A percentile compares a stretch with the other conserved stretches of the same genome.
phyloP scores from a whole-genome alignment of 768 basidiomycete species.

The Cyclocybe aegerita region DNA sequence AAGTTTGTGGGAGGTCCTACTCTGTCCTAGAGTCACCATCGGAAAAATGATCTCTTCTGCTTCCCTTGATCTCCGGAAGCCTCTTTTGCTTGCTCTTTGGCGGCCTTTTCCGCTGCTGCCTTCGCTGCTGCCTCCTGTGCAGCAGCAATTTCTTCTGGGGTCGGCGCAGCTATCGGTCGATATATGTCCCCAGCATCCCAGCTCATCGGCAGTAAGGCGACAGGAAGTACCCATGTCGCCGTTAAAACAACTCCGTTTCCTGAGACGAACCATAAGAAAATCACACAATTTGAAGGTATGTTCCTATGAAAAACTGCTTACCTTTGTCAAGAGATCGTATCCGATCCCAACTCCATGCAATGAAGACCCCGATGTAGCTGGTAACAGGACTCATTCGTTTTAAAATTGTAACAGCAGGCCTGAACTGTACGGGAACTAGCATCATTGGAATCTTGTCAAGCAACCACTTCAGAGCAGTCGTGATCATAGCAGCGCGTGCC shows the following conservation, averaged over 20 bases:
- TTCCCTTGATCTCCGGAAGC: slow-evolving; percentile 1
- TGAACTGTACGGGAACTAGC: slow-evolving; percentile 60
- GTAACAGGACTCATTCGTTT: slow-evolving; percentile 63
- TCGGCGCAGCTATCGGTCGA: slow-evolving; percentile 27
- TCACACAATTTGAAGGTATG: not conserved
- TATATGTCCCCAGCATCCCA: slow-evolving; percentile 59
- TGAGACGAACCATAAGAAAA: slow-evolving; percentile 22
- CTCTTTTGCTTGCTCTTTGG: slow-evolving; percentile 7
- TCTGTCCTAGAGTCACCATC: slow-evolving; percentile 14
- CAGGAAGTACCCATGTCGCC: slow-evolving; percentile 80
- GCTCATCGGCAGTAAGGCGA: slow-evolving; percentile 71
- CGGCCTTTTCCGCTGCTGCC: slow-evolving; percentile 10
- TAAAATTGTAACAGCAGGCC: slow-evolving; percentile 55
- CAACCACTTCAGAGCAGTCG: slow-evolving; percentile 72
- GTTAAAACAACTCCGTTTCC: slow-evolving; percentile 80
- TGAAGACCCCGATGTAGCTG: slow-evolving; percentile 72
- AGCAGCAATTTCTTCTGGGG: slow-evolving; percentile 18
- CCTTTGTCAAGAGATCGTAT: slow-evolving; percentile 71
- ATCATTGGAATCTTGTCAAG: slow-evolving; percentile 61
- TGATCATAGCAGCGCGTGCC: slow-evolving; percentile 73
- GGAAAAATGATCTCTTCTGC: slow-evolving; percentile 20
- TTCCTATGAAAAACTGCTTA: slow-evolving; percentile 19
- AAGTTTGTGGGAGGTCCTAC: not conserved
- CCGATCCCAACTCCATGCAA: slow-evolving; percentile 78
- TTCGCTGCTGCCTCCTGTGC: slow-evolving; percentile 6